Percentiles rank a stretch among this genome's conserved stretches.
Evolutionary conservation across 2,329 filamentous ascomycete genomes (phyloP).

Genomic region (Fusarium redolens): DNA sequence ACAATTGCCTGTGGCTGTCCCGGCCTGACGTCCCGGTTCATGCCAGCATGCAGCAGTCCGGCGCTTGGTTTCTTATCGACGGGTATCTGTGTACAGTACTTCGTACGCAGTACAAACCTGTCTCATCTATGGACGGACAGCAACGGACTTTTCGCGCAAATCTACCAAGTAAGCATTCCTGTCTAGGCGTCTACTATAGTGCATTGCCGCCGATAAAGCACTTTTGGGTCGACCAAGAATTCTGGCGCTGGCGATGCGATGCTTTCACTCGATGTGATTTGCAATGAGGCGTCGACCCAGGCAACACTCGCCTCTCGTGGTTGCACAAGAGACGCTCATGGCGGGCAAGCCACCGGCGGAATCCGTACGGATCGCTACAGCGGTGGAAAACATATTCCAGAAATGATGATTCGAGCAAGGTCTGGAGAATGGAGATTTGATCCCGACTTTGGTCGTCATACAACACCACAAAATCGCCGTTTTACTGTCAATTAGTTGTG

Average conservation of each 20-base stretch:
- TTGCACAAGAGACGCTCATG: slow-evolving; percentile 33
- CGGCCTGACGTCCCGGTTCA: slow-evolving; percentile 12
- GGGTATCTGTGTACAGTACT: slow-evolving; percentile 1
- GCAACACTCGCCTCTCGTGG: slow-evolving; percentile 26
- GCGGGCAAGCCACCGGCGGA: slow-evolving; percentile 32
- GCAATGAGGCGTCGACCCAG: slow-evolving; percentile 31
- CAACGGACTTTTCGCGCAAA: not conserved
- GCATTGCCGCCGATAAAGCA: slow-evolving; percentile 1
- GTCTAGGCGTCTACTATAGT: not conserved
- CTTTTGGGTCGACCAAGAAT: slow-evolving; percentile 19
- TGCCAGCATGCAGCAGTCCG: slow-evolving; percentile 18
- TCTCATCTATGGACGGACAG: slow-evolving; percentile 14
- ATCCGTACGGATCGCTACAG: slow-evolving; percentile 13
- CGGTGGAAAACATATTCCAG: slow-evolving; percentile 18
- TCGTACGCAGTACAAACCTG: not conserved
- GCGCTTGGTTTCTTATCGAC: slow-evolving; percentile 17
- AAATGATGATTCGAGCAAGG: slow-evolving; percentile 12
- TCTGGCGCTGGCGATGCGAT: slow-evolving; percentile 23
- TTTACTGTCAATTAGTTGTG: slow-evolving; percentile 24
- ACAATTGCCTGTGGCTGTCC: not conserved
- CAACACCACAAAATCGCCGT: slow-evolving; percentile 13
- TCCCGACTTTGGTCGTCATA: slow-evolving; percentile 18
- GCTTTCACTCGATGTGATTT: slow-evolving; percentile 24
- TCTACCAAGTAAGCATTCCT: slow-evolving; percentile 22
- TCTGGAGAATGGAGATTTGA: slow-evolving; percentile 8